Base-by-base conservation (phyloP, 2,329 filamentous ascomycete genomes). In the Penicillium sp. region DNA sequence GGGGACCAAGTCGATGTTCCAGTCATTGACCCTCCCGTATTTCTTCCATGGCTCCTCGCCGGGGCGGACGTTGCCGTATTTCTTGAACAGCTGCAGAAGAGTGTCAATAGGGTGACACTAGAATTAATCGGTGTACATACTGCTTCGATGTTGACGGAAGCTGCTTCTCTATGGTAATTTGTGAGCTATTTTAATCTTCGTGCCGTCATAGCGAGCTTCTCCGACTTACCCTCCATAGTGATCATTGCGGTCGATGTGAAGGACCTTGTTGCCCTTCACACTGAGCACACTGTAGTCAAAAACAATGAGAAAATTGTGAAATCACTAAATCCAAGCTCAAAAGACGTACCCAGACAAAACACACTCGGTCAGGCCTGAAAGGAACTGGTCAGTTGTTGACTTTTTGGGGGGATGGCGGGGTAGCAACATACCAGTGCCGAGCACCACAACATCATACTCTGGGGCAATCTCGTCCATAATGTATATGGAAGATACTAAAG, bases 1-100 rank as follows among this genome's bases (percentile, higher is more conserved):
- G 66, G 94, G 93, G 47, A 99, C 92, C 60, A 99, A 85, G 74
- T 99, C 95, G 77, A 99, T 95, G 82, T 97, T 97, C 94, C 94
- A 99, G 84, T 97, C 93, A 79, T 97, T 97, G 74, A 87, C 82
- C 58, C 94, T 89, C 69, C 93, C 93, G 76, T 97, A 97, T 78
- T 96, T 92, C 82, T 95, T 93, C 94, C 94, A 97, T 65, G 93
- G 92, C 82, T 97, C 90, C 72, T 92, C 88, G 67, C 89, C 90
- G 60, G 83, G 74, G 58, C 79, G 75, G 73, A 86, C 90, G 81
- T 94, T 94, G 75, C 90, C 90, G 76, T 96, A 95, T 77, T 92
- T 95, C 82, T 94, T 96, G 85, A 96, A 97, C 69, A 99, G 89
- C 91, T 95, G 64, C 38, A 46, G n/a, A n/a, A 31, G 47, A 31